Base-by-base conservation (phyloP, 2,329 filamentous ascomycete species). In the Pyricularia grisea region DNA sequence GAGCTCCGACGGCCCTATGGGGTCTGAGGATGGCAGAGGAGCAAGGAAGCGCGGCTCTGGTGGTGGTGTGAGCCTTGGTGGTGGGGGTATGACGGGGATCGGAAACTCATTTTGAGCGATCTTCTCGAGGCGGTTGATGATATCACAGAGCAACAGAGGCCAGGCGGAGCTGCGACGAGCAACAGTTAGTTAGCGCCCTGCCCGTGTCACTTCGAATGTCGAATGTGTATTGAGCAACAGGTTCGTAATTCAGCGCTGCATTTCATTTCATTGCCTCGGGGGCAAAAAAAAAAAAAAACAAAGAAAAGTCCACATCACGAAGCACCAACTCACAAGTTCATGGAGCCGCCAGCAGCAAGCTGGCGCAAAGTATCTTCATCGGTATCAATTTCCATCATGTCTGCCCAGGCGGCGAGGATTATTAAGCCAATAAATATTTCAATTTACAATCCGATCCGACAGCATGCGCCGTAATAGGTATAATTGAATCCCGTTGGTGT, bases 61-160 rank as follows among this genome's bases (percentile, higher is more conserved):
- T 73, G 76, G 75, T 70, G 80, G 76, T 68, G 81, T 75, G 73
- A 80, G 75, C 70, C 79, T 78, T 63, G 81, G 74, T 28, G 79
- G 79, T 14, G 80, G 79, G 20, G 81, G 79, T 42, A 85, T 84
- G 68, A 87, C 79, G 68, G 91, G 91, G 73, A 90, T 89, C 61
- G 91, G 88, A 74, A 97, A 97, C 68, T 90, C 89, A 76, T 88
- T 84, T 77, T 87, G 86, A 60, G 91, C 87, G 73, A 93, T 94
- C 92, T 83, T 84, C 77, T 95, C 90, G 67, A 94, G 83, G 74
- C 89, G 87, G 70, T 87, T 80, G 68, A 94, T 80, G 55, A 94
- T 81, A 36, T 85, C 85, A 73, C 85, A 84, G 66, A 92, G 83
- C 73, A 93, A 83, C 69, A 80, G 80, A 42, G 89, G 88, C 92